Base-by-base conservation (phyloP, 805 yeast species). In the Lipomyces kockii region DNA sequence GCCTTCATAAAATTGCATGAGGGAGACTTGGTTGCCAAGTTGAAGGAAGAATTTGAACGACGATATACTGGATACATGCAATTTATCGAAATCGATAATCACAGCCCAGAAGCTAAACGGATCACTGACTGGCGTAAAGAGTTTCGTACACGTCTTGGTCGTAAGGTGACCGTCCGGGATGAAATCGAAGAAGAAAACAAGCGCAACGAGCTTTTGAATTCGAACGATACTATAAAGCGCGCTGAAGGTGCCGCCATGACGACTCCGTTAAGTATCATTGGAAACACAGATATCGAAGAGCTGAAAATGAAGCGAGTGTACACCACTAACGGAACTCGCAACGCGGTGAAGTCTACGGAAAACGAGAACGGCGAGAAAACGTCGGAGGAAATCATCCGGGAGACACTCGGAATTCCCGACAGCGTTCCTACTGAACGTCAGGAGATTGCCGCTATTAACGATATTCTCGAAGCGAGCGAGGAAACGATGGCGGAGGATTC, bases 1-100 rank as follows among this genome's bases (percentile, higher is more conserved):
- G 88, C 90, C 66, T 94, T 94, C 77, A 89, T 95, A 69, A 80
- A 84, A 62, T 81, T 94, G 64, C 98, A 94, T 77, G 85, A 85
- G 68, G 88, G 84, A 39, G 89, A 92, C 77, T 82, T 93, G 72
- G 85, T 94, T 74, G 85, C 83, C 39, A 85, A 86, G 73, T 83
- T 95, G 69, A 86, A 87, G 67, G 83, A 85, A 34, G 99, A 94
- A 78, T 92, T 95, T 74, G 90, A 87, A 75, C 84, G 84, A 72
- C 86, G 99, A 71, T 94, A 94, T 76, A 84, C 80, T 63, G 89
- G 89, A 17, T 88, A 88, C 73, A 82, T 91, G 62, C 87, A 88
- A 73, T 83, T 86, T 11, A 82, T 87, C 7, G 78, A 80, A 22
- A 84, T 93, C 51, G 85, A 87, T 17, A 80, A 81, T 43, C 79